phyloP scores from a whole-genome alignment of 768 basidiomycete species.

The Boletus reticulatus region DNA sequence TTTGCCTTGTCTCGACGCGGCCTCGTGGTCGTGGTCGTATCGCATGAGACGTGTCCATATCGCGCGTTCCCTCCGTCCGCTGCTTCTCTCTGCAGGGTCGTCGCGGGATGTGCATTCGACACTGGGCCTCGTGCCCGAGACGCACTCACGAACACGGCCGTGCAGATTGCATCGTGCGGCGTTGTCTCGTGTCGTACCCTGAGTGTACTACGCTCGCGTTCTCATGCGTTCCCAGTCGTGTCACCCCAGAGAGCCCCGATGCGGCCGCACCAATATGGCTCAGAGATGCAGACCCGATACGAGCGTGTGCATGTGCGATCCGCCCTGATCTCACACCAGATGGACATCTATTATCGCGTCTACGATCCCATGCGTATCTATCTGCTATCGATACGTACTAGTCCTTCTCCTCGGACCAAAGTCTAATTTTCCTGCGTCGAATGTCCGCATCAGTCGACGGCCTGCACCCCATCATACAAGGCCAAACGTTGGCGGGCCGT shows the following conservation, averaged over 20 bases:
- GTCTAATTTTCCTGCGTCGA: background rate
- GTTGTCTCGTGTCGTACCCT: too few species aligned
- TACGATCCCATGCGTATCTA: background rate
- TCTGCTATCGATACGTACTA: background rate
- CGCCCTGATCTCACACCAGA: background rate
- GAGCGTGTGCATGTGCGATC: background rate
- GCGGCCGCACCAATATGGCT: too few species aligned
- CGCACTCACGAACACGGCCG: too few species aligned
- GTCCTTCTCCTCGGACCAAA: constrained; percentile 16
- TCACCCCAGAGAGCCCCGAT: too few species aligned
- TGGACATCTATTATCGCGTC: background rate
- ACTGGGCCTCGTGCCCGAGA: background rate
- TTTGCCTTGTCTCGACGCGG: too few species aligned
- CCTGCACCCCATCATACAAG: constrained; percentile 88
- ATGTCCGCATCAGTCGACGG: constrained; percentile 45
- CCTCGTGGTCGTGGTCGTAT: too few species aligned
- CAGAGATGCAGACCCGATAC: too few species aligned
- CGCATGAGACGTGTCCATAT: background rate
- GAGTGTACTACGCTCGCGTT: too few species aligned
- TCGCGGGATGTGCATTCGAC: background rate
- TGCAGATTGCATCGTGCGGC: too few species aligned
- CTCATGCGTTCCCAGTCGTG: too few species aligned
- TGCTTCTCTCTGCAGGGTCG: constrained; percentile 7
- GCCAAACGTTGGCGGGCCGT: constrained; percentile 70
- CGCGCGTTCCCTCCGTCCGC: background rate